A percentile compares a stretch with the other conserved stretches of the same genome.
Evolutionary conservation across 345 rosid species (phyloP).

Genomic region (Combretum micranthum): DNA sequence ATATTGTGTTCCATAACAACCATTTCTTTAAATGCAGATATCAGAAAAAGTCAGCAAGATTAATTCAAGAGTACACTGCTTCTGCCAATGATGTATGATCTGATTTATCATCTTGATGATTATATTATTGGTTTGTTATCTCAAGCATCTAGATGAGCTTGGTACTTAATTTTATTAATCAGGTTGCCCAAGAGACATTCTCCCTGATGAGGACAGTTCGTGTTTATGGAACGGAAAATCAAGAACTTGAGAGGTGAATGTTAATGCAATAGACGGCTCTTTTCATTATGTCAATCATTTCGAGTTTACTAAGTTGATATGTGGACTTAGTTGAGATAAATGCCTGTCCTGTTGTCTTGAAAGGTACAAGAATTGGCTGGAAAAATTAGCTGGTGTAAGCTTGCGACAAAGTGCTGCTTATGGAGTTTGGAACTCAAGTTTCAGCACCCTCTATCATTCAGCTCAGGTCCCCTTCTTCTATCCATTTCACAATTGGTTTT

Average conservation of each 20-base stretch:
- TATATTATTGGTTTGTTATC: background rate
- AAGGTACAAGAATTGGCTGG: conserved; percentile 80
- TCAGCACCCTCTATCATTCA: conserved; percentile 85
- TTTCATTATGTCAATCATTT: background rate
- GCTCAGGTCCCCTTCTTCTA: conserved; percentile 54
- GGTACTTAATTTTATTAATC: conserved; percentile 7
- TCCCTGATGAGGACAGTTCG: conserved; percentile 97
- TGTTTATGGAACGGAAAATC: conserved; percentile 88
- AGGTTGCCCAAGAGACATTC: conserved; percentile 98
- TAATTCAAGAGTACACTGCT: conserved; percentile 77
- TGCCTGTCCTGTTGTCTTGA: conserved; percentile 15
- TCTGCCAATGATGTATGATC: conserved; percentile 82
- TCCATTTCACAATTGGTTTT: background rate
- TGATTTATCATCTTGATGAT: conserved; percentile 15
- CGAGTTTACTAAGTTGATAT: too few relatives aligned
- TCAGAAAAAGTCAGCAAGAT: conserved; percentile 92
- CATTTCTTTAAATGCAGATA: conserved; percentile 43
- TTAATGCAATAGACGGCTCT: background rate
- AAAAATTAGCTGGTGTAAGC: conserved; percentile 73
- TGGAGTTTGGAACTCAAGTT: conserved; percentile 90
- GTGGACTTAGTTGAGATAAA: conserved; percentile 5
- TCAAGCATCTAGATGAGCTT: background rate
- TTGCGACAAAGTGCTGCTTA: conserved; percentile 95
- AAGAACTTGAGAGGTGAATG: conserved; percentile 61
- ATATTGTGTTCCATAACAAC: background rate